These are phyloP conservation scores for Pyrenochaeta sp. DNA, from an alignment of 2,329 filamentous ascomycete genomes.

Conservation along the genomic window DNA sequence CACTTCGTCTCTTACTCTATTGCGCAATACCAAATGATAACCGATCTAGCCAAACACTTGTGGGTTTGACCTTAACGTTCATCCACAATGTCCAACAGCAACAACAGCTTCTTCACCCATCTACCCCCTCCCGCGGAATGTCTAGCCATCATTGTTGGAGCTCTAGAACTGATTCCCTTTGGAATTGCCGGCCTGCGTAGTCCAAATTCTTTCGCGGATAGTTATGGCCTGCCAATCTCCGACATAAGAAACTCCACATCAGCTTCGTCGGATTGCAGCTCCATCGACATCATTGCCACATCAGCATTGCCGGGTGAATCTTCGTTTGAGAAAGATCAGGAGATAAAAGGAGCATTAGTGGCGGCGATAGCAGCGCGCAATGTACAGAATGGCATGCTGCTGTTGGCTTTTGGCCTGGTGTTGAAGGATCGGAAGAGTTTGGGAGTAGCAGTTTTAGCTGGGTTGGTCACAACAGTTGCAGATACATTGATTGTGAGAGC, in stretches of 20 bases:
- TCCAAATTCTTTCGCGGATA: slow-evolving; percentile 24
- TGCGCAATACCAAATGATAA: neutral
- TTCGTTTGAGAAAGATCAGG: slow-evolving; percentile 16
- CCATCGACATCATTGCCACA: slow-evolving; percentile 1
- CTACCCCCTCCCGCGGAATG: slow-evolving; percentile 35
- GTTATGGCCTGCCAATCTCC: slow-evolving; percentile 25
- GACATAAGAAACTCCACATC: neutral
- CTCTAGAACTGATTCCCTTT: slow-evolving; percentile 32
- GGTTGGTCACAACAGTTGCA: slow-evolving; percentile 29
- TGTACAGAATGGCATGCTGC: slow-evolving; percentile 28
- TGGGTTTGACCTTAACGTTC: neutral
- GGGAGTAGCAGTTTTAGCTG: slow-evolving; percentile 29
- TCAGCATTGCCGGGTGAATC: neutral
- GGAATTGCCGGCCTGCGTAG: slow-evolving; percentile 28
- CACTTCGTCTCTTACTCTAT: no score
- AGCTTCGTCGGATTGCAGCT: slow-evolving; percentile 5
- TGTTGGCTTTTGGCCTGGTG: slow-evolving; percentile 29
- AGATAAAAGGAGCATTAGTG: slow-evolving; percentile 32
- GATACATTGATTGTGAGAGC: slow-evolving; percentile 30
- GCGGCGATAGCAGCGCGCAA: slow-evolving; percentile 35
- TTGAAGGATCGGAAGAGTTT: slow-evolving; percentile 30
- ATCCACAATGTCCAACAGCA: slow-evolving; percentile 23
- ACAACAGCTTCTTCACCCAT: slow-evolving; percentile 24
- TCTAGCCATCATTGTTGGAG: slow-evolving; percentile 31
- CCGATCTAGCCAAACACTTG: neutral